A percentile compares a stretch with the other conserved stretches of the same genome.
These are phyloP conservation scores for Monosporascus sp. DNA, from an alignment of 2,329 filamentous ascomycete species.

Conservation along the genomic window DNA sequence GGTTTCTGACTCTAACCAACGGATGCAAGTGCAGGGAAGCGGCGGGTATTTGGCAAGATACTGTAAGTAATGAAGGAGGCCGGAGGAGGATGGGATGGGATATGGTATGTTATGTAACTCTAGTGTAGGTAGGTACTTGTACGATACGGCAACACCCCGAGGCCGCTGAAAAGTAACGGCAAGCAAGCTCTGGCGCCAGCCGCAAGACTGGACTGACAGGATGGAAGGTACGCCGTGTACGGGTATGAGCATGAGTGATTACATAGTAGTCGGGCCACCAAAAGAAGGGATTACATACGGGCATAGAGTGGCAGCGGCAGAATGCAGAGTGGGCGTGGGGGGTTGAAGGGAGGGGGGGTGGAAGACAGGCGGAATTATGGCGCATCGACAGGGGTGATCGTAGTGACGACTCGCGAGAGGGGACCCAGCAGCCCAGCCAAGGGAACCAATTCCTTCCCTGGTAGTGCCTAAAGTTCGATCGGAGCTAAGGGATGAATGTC, in stretches of 20 bases:
- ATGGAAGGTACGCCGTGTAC: not conserved
- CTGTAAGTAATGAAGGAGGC: constrained; percentile 15
- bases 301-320: not conserved
- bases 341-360: not conserved
- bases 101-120: constrained; percentile 19
- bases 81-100: constrained; percentile 16
- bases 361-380: not conserved
- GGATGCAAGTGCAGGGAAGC: constrained; percentile 1
- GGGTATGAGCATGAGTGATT: not conserved
- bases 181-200: not conserved
- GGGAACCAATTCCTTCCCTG: not conserved
- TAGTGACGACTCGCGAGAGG: not conserved
- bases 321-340: too few species aligned
- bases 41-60: constrained; percentile 9
- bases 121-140: not conserved
- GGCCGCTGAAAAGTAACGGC: constrained; percentile 11
- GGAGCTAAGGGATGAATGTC: constrained; percentile 1
- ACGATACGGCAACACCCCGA: constrained; percentile 12
- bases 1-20: not conserved
- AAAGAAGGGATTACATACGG: not conserved
- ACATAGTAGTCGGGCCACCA: not conserved
- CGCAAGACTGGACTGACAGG: not conserved
- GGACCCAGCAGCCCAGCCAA: not conserved
- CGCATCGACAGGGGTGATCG: not conserved
- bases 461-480: not conserved